Conservation (phyloP, 306 rosid species). For the Malus asiatica region DNA sequence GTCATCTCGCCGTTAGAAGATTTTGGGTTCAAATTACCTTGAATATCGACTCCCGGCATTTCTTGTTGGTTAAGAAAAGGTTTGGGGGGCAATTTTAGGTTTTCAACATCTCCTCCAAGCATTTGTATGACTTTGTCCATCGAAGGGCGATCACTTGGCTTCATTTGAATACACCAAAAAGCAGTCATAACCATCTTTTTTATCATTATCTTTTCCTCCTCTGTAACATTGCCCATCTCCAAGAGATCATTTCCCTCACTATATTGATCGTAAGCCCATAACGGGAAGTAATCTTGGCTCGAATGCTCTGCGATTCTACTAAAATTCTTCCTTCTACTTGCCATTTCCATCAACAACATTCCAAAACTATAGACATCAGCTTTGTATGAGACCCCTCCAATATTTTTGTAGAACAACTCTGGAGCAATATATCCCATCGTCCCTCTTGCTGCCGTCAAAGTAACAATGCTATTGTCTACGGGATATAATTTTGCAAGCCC, state of each 20-base stretch:
- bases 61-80: background rate
- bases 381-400: too few species aligned
- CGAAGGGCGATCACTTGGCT: conserved; percentile 4
- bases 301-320: too few species aligned
- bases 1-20: background rate
- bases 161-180: conserved; percentile 8
- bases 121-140: background rate
- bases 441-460: too few species aligned
- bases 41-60: background rate
- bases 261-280: background rate
- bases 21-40: background rate
- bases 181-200: conserved; percentile 2
- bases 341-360: too few species aligned
- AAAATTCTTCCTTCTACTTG: too few species aligned
- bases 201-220: background rate
- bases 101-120: background rate
- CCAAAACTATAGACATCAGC: too few species aligned
- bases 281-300: background rate
- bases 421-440: too few species aligned
- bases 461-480: too few species aligned
- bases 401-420: too few species aligned
- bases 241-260: background rate
- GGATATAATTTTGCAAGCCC: conserved; percentile 6
- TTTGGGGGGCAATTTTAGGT: background rate
- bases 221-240: background rate